Evolutionary conservation across 176 grass and related monocot species (phyloP), one percentile per base, ranked within the genome.

Genomic region (Juncus effusus): DNA sequence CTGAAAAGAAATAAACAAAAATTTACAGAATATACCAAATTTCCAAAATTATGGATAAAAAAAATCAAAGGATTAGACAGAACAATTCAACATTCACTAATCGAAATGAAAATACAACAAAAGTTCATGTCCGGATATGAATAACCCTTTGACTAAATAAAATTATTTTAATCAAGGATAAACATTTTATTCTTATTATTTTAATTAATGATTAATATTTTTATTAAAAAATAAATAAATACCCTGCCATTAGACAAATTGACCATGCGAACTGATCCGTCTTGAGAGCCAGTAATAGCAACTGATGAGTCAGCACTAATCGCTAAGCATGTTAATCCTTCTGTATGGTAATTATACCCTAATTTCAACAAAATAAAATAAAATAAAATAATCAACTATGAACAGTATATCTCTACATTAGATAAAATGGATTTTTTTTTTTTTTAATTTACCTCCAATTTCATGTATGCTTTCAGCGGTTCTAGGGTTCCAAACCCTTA

Each of bases 401-500:
- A 37, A 58, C 74, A 12, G n/a, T 5, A 44, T 28, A 11, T 69
- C 6, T 60, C 57, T 3, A 0, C 51, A 54, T 73, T 13, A 40
- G 37, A 61, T 40, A 50, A 38, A 13, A 65, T 35, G 45, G 12
- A 37, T 53, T 54, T 8, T 4, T 68, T 56, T 3, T 70, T 35
- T 70, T 52, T 11, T 70, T 13, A 69, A 51, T 42, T 69, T 78
- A 99, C 94, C 94, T 82, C 71, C 66, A 76, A 99, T 62, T 65
- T 86, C 80, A 92, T 89, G 85, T 67, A 39, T 69, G 70, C 75
- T 77, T 45, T 90, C 78, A 51, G 80, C 85, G 64, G 13, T 90
- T 77, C 16, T 89, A 45, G 88, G 88, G 15, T 89, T 82, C 94
- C 94, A 99, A 92, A 99, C 79, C 81, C 88, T 93, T 69, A 99